Base-by-base conservation (phyloP, 129 eudicot genomes). In the Centrapalus pauciflorus region DNA sequence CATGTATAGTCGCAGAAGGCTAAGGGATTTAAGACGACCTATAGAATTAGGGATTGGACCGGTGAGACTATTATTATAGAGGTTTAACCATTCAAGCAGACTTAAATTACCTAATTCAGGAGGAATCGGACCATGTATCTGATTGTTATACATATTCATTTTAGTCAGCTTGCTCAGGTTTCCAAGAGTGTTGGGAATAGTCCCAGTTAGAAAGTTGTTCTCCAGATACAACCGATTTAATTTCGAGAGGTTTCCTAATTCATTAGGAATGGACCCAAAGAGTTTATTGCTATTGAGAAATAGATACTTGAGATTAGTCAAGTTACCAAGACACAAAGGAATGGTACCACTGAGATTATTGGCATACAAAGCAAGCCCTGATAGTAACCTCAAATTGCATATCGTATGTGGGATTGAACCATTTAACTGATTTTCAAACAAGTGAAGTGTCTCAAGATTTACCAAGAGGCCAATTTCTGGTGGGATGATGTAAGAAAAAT, bases 61-160 rank as follows among this genome's bases (percentile, higher is more conserved):
- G 4, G 10, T 67, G 38, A 78, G 78, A n/a, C 38, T 17, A 50
- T 78, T 78, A 3, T 29, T 0, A 25, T 35, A 14, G 29, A 78
- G 59, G 25, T 55, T 51, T 0, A 43, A 7, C 20, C 52, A 7
- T 51, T 16, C 20, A 2, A 80, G 85, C 6, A 60, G 64, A 10
- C 14, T 76, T 74, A 79, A 11, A 0, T 59, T 65, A 13, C 85
- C 81, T 3, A 83, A 48, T 35, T 51, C 82, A 0, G 23, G 28
- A 0, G 89, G 89, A 17, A 79, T 79, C 17, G 71, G 14, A 30
- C 82, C 89, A 12, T 58, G 67, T 7, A 83, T 25, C 0, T 21
- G 11, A 29, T 83, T 83, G 3, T 19, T 5, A 5, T 0, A 43
- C 3, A 70, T 46, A 17, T 0, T 3, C 38, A 70, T 58, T 17